Base-by-base conservation (phyloP, 2,329 filamentous ascomycete genomes). In the Botrytis deweyae region DNA sequence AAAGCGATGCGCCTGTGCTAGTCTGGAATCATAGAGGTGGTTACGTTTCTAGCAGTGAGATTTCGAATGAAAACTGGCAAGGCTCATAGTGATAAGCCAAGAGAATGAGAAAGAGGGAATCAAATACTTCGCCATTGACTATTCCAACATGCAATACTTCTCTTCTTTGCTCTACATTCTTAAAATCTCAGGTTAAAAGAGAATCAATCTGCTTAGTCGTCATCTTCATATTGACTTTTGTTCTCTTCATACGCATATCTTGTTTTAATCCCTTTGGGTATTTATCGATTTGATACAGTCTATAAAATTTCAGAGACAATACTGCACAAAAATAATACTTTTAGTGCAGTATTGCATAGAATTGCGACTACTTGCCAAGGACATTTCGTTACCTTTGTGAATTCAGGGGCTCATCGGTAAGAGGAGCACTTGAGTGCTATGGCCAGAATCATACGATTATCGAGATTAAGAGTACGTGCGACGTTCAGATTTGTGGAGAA, bases 61-160 rank as follows among this genome's bases (percentile, higher is more conserved):
- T 79, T 38, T 80, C 79, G 22, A 77, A 75, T 63, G 77, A 79
- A 14, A 82, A 82, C 40, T 83, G 4, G 81, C 83, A 42, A 83
- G 82, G 5, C 78, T 85, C 16, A 77, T 85, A 18, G 80, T 81
- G 0, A 66, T 69, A 22, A 76, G 75, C 16, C 73, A 77, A n/a
- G 62, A 70, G 1, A 68, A 76, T 58, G 78, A 80, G 2, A 78
- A 80, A 10, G 82, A 82, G 33, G 84, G 84, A 20, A 79, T 80
- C 8, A 64, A 80, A 42, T 80, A 77, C 42, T 80, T 81, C 14
- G 75, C 76, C 0, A 78, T 81, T 70, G 81, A 82, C 74, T 81
- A 81, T 80, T 72, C 86, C 87, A 76, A 80, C 81, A 58, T 89
- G 87, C 83, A 87, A 87, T 76, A 84, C 86, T 20, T 82, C 84